These are phyloP conservation scores for Corymbia citriodora DNA, from an alignment of 441 rosid genomes.

Conservation along the genomic window DNA sequence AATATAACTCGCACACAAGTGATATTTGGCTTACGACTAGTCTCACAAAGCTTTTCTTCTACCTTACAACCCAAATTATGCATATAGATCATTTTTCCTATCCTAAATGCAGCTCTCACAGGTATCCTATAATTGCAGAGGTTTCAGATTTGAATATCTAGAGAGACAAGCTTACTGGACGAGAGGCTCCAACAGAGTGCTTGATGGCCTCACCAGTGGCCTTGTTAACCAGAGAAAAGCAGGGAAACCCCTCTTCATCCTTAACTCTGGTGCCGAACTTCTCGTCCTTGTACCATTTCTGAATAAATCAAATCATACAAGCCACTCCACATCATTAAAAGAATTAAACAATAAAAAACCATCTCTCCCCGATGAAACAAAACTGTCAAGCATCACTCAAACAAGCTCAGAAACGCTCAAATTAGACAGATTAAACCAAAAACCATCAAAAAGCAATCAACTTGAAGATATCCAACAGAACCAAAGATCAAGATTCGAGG, in stretches of 20 bases:
- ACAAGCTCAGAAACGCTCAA: not conserved
- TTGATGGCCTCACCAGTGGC: constrained; percentile 79
- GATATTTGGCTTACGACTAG: not conserved
- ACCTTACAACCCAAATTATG: not conserved
- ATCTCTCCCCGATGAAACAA: not conserved
- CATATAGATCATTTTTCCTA: not conserved
- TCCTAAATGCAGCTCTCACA: not conserved
- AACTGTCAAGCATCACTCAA: not conserved
- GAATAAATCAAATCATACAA: constrained; percentile 5
- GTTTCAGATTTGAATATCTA: not conserved
- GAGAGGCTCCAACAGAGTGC: constrained; percentile 65
- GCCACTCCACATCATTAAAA: not conserved
- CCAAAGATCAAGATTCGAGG: not conserved
- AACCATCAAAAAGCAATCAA: not conserved
- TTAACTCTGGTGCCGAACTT: constrained; percentile 67
- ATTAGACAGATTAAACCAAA: not conserved
- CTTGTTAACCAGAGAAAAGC: constrained; percentile 71
- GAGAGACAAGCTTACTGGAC: constrained; percentile 50
- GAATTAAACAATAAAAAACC: not conserved
- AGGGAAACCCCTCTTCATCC: constrained; percentile 74
- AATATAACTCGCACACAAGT: not conserved
- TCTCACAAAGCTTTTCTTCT: not conserved
- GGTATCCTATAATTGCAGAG: not conserved
- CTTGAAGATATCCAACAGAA: not conserved
- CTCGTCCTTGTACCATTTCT: constrained; percentile 91